Evolutionary conservation across 2,329 filamentous ascomycete species (phyloP).

Genomic region (Hymenoscyphus occultus): DNA sequence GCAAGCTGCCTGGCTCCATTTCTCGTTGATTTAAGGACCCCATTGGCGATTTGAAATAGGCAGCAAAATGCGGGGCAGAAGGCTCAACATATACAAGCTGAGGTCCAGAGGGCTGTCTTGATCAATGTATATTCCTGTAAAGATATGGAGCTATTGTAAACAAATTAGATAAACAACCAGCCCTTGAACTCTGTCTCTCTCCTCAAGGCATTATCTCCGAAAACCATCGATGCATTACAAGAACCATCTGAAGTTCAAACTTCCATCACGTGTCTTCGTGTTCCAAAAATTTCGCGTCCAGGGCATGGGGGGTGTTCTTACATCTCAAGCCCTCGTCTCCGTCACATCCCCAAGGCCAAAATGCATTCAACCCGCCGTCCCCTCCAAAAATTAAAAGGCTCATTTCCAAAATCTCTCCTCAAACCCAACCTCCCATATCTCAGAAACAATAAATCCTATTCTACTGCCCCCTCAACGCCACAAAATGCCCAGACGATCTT

Average conservation of each 20-base stretch:
- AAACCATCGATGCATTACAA: background rate
- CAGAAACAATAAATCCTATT: background rate
- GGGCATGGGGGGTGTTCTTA: background rate
- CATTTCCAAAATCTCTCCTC: background rate
- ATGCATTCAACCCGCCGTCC: slow-evolving; percentile 2
- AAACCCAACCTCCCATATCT: background rate
- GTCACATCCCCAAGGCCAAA: background rate
- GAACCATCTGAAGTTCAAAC: too few relatives aligned
- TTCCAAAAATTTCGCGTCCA: slow-evolving; percentile 18
- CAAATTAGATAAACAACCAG: background rate
- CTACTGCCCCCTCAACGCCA: background rate
- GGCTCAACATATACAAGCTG: slow-evolving; percentile 2
- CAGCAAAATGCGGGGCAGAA: background rate
- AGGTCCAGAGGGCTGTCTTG: slow-evolving; percentile 5
- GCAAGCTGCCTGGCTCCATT: slow-evolving; percentile 8
- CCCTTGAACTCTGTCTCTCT: background rate
- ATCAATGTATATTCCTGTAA: slow-evolving; percentile 14
- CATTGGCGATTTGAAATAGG: background rate
- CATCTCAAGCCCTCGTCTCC: background rate
- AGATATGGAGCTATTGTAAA: slow-evolving; percentile 8
- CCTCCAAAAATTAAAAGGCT: background rate
- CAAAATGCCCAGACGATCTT: slow-evolving; percentile 60
- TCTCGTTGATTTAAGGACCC: background rate
- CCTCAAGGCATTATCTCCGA: background rate
- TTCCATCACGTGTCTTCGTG: slow-evolving; percentile 27